Evolutionary conservation across 1,284 basidiomycete species (phyloP).

Genomic region (Ganoderma resinaceum): DNA sequence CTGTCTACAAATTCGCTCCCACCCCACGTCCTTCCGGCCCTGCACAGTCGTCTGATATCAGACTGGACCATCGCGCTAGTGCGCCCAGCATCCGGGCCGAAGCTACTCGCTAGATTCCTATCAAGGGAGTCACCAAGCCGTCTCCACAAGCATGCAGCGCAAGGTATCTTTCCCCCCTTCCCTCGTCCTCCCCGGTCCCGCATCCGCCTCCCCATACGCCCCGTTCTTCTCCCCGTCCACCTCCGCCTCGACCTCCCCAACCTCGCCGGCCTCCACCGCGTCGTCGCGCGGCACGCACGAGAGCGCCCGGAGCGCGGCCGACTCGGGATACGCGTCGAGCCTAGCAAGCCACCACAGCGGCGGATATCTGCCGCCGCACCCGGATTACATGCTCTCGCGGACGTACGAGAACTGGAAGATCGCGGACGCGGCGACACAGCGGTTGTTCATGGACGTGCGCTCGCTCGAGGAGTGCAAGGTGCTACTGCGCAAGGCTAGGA

Average conservation of each 20-base stretch:
- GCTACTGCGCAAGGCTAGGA: constrained; percentile 29
- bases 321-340: constrained; percentile 29
- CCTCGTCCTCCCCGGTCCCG: constrained; percentile 10
- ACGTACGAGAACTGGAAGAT: constrained; percentile 34
- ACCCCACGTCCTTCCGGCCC: background rate
- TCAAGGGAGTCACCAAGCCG: background rate
- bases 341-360: background rate
- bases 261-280: background rate
- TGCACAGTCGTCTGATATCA: background rate
- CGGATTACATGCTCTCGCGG: constrained; percentile 28
- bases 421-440: constrained; percentile 34
- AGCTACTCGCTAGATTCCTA: background rate
- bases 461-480: constrained; percentile 21
- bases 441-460: constrained; percentile 23
- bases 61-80: background rate
- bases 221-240: background rate
- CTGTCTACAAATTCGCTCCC: background rate
- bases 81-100: background rate
- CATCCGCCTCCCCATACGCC: background rate
- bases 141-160: background rate
- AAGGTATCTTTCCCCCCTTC: constrained; percentile 7
- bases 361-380: constrained; percentile 20
- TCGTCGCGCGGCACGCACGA: constrained; percentile 3
- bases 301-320: constrained; percentile 15
- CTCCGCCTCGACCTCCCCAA: background rate